Base-by-base conservation (phyloP, 805 yeast species). In the Saccharomycopsis fodiens region DNA sequence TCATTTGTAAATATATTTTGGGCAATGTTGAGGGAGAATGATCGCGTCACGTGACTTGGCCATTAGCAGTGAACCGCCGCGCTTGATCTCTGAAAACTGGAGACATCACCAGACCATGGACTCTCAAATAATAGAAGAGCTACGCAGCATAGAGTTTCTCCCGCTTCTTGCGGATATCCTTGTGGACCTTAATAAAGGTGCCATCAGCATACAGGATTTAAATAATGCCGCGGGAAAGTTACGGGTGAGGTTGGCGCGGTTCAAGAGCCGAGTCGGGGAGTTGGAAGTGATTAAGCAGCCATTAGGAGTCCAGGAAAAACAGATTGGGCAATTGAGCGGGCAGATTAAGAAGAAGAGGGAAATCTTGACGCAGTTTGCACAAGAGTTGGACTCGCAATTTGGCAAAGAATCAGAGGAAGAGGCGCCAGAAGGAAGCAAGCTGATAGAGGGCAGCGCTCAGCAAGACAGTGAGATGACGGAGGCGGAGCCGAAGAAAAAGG, bases 231-330 rank as follows among this genome's bases (percentile, higher is more conserved):
- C 50, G n/a, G 53, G 53, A 4, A 39, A 35, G 35, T 40, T 50
- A 4, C 25, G 53, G 12, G 41, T 41, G 19, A 29, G 48, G 34
- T 23, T 50, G 39, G 67, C 65, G 42, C 54, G 56, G 47, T 59
- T 67, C 34, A 68, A 65, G 52, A 68, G 61, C 10, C 58, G 62
- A 44, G 53, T 69, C 4, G 58, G 58, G 32, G 47, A 47, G 31
- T 60, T 62, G 3, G 53, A 59, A 25, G 57, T 55, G 40, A 59
- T 62, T 48, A 55, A 60, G 45, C 56, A 59, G 43, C 59, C 59
- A 34, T 56, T 41, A 3, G 22, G 34, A 13, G 35, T 39, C 36
- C 27, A 48, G 15, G 45, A 47, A 20, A 23, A 19, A 3, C n/a
- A 29, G 21, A 47, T 44, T n/a, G 48, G 45, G 21, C 17, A 17